phyloP scores from a whole-genome alignment of 2,329 filamentous ascomycete genomes.

The Pseudovirgaria hyperparasitica region DNA sequence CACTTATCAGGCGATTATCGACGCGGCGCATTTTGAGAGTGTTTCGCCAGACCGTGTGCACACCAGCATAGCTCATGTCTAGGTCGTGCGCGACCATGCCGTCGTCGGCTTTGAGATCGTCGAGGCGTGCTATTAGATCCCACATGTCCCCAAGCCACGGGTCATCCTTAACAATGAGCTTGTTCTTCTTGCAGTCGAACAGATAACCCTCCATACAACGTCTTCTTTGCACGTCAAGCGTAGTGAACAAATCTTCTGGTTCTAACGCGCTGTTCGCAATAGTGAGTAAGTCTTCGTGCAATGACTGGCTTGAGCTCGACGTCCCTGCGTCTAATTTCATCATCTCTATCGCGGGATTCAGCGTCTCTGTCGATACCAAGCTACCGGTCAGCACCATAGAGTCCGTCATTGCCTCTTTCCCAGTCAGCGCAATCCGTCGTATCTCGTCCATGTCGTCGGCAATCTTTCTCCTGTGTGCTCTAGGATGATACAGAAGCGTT shows the following conservation, averaged over 20 bases:
- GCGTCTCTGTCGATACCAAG: too few relatives aligned
- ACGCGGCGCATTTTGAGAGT: slow-evolving; percentile 49
- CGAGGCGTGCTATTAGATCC: slow-evolving; percentile 58
- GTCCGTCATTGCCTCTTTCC: slow-evolving; percentile 17
- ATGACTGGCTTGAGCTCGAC: slow-evolving; percentile 16
- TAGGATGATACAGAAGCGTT: slow-evolving; percentile 19
- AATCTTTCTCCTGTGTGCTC: slow-evolving; percentile 13
- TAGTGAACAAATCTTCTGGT: slow-evolving; percentile 20
- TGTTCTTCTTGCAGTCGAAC: slow-evolving; percentile 51
- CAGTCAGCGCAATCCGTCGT: slow-evolving; percentile 16
- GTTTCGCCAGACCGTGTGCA: slow-evolving; percentile 60
- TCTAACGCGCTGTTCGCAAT: slow-evolving; percentile 18
- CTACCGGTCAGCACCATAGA: too few relatives aligned
- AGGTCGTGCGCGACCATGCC: slow-evolving; percentile 58
- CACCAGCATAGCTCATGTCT: slow-evolving; percentile 65
- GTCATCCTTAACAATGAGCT: slow-evolving; percentile 55
- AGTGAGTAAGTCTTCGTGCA: slow-evolving; percentile 24
- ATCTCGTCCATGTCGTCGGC: slow-evolving; percentile 22
- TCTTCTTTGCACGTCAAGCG: slow-evolving; percentile 30
- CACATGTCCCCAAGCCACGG: slow-evolving; percentile 68
- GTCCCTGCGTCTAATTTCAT: too few relatives aligned
- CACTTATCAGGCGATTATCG: slow-evolving; percentile 17
- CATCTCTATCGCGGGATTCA: too few relatives aligned
- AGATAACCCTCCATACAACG: slow-evolving; percentile 45
- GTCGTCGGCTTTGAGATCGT: slow-evolving; percentile 49